Evolutionary conservation across 1,284 basidiomycete species (phyloP).

Genomic region (Boletellus dicymbophilus): DNA sequence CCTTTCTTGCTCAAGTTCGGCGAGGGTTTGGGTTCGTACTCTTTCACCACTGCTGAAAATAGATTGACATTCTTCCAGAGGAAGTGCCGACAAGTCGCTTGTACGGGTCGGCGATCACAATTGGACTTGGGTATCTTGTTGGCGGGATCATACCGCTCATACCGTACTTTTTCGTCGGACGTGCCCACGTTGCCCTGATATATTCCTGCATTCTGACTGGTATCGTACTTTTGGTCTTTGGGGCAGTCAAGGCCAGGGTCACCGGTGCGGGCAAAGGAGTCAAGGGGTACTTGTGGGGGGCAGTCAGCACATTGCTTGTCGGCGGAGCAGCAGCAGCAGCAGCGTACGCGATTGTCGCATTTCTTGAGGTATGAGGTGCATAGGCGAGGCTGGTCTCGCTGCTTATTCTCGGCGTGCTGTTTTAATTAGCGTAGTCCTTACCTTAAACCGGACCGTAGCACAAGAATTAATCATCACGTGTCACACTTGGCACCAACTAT

Average conservation of each 20-base stretch:
- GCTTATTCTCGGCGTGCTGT: too few species aligned
- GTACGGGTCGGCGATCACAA: constrained; percentile 91
- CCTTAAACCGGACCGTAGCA: too few species aligned
- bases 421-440: too few species aligned
- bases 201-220: constrained; percentile 82
- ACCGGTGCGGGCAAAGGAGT: constrained; percentile 73
- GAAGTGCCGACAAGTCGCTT: constrained; percentile 71
- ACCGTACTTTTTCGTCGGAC: constrained; percentile 87
- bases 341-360: constrained; percentile 84
- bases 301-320: constrained; percentile 85
- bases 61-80: constrained; percentile 48
- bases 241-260: constrained; percentile 86
- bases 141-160: constrained; percentile 88
- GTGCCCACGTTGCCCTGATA: constrained; percentile 66
- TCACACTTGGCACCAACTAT: too few species aligned
- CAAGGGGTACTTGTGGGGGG: constrained; percentile 78
- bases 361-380: constrained; percentile 54
- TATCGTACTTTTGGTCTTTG: constrained; percentile 86
- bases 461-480: too few species aligned
- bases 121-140: constrained; percentile 84
- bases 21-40: constrained; percentile 73
- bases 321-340: constrained; percentile 90
- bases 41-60: background rate
- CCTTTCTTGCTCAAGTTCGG: constrained; percentile 94
- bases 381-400: too few species aligned